Evolutionary conservation across 768 basidiomycete genomes (phyloP).

Genomic region (Phanerochaete sordida): DNA sequence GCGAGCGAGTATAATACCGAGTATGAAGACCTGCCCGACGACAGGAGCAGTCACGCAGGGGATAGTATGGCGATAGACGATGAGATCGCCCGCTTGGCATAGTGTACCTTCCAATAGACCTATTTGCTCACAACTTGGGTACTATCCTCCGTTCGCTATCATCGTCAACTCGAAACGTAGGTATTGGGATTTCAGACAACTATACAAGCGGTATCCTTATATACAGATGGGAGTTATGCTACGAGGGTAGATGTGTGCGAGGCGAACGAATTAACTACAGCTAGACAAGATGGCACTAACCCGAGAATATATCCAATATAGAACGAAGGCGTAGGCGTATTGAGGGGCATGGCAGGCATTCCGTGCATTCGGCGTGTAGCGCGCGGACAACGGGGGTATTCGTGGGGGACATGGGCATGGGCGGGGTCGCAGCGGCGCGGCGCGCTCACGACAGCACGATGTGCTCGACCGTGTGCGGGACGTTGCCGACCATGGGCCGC

Average conservation of each 20-base stretch:
- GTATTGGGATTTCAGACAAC: too few relatives aligned
- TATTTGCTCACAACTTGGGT: background rate
- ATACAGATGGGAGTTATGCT: background rate
- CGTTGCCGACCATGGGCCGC: background rate
- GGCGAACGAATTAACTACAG: background rate
- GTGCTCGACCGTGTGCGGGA: conserved; percentile 6
- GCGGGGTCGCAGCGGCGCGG: background rate
- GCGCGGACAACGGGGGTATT: too few relatives aligned
- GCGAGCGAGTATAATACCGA: conserved; percentile 59
- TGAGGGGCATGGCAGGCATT: background rate
- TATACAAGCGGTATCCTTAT: background rate
- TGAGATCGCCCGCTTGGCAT: conserved; percentile 1
- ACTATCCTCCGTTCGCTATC: too few relatives aligned
- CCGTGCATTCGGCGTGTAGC: too few relatives aligned
- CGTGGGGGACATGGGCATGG: background rate
- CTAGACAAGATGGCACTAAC: background rate
- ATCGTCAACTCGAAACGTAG: too few relatives aligned
- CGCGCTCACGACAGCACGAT: conserved; percentile 1
- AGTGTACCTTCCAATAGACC: background rate
- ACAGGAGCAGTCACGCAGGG: conserved; percentile 1
- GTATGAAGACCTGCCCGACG: conserved; percentile 26
- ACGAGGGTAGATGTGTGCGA: background rate
- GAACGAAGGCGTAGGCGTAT: background rate
- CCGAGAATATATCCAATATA: background rate
- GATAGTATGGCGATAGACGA: conserved; percentile 12